Base-by-base conservation (phyloP, 2,329 filamentous ascomycete species). In the Gnomoniopsis smithogilvyi region DNA sequence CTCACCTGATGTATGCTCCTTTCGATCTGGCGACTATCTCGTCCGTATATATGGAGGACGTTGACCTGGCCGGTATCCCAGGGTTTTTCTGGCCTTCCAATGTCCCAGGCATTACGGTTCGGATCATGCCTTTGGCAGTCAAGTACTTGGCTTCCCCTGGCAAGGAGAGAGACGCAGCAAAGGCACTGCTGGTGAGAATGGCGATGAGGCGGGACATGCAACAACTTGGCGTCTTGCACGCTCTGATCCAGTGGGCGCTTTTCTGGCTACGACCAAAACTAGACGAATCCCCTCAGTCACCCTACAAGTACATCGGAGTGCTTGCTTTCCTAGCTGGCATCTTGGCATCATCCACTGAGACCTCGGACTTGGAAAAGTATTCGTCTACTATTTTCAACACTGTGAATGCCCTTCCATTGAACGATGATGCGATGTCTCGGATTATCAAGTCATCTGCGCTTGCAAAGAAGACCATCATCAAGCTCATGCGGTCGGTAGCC, bases 21-120 rank as follows among this genome's bases (percentile, higher is more conserved):
- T 99, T 99, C 73, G 93, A 97, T 67, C 78, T 99, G 54, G 83
- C 88, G 2, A 92, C 91, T 2, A 93, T 99, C 62, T 97, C 93
- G 1, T 84, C 83, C 2, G 73, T 77, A 1, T 78, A 80, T 33
- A 71, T 78, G 19, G 79, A 82, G 34, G 76, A 82, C 59, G 70
- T 76, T 2, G 73, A 74, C 19, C 67, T 75, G 3, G 74, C 76
- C 0, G 64, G 63, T 2, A 74, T 84, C 1, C 67, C 74, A 0
- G 80, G 78, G 1, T 74, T 91, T 19, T 67, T 71, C 10, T 81
- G 90, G 73, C 83, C 88, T 0, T 65, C 70, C 1, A 74, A 83
- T 34, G 75, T 92, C 1, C 92, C 94, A 0, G 83, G 83, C 2
- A 83, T 97, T 58, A 83, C 91, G 0, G 75, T 84, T 6, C 83